Base-by-base conservation (phyloP, 2,329 filamentous ascomycete species). In the Pyrenochaeta sp. region DNA sequence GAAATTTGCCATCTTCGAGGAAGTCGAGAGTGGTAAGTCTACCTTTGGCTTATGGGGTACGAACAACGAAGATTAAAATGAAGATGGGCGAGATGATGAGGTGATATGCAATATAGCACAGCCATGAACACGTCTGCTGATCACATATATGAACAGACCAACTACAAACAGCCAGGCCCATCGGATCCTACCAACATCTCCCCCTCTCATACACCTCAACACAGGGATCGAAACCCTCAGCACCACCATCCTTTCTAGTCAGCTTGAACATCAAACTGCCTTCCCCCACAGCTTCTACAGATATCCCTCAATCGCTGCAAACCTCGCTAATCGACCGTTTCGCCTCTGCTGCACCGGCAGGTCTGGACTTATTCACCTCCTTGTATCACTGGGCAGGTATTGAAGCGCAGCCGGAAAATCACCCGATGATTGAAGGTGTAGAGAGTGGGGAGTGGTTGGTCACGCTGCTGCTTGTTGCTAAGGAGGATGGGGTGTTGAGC, bases 381-480 rank as follows among this genome's bases (percentile, higher is more conserved):
- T 1, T 67, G 2, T 67, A 69, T 37, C 54, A 30, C 7, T 58
- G 62, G 46, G 32, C 40, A 2, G 60, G 59, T 3, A 30, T 42
- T 2, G 57, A 57, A n/a, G 55, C 57, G 8, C 65, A 68, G 43
- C 66, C 66, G 2, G 48, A 62, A 7, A 43, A 54, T 53, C 66
- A 68, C 50, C 64, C 65, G 2, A 3, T 37, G 12, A 67, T 68
- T 37, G 55, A 53, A 0, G 42, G 50, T 0, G 56, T 53, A 3
- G 43, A 51, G 6, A 55, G 50, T 15, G 63, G 59, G 2, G 36
- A 53, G 24, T 67, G 61, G 61, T 47, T 64, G 56, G 34, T 57
- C n/a, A 37, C 48, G 45, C 24, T 59, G 36, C 44, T 54, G 25
- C 19, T 60, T 27, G 53, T 52, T 36, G 57, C 47, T n/a, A 45